A percentile compares a stretch with the other conserved stretches of the same genome.
These are phyloP conservation scores for Xylaria hypoxylon DNA, from an alignment of 2,329 filamentous ascomycete species.

Conservation along the genomic window DNA sequence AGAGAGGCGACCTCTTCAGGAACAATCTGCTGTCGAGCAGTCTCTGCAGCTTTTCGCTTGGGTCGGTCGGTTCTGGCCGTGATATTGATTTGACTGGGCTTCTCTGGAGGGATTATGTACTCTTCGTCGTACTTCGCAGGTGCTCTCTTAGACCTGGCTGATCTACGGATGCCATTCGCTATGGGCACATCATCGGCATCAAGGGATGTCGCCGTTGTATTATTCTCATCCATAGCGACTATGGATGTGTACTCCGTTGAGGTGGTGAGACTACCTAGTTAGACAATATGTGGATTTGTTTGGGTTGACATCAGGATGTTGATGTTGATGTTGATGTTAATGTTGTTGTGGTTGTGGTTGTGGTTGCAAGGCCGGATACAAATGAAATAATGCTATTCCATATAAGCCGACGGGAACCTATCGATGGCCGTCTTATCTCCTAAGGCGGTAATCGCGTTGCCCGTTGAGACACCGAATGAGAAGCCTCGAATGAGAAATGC, in stretches of 20 bases:
- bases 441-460: not conserved
- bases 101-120: slow-evolving; percentile 35
- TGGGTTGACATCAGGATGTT: slow-evolving; percentile 1
- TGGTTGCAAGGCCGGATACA: not conserved
- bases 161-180: slow-evolving; percentile 37
- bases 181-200: slow-evolving; percentile 21
- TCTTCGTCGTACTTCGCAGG: slow-evolving; percentile 43
- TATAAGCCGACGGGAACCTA: not conserved
- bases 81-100: slow-evolving; percentile 33
- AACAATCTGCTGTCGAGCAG: slow-evolving; percentile 48
- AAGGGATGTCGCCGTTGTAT: slow-evolving; percentile 8
- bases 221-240: slow-evolving; percentile 12
- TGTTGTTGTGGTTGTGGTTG: not conserved
- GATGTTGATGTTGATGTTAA: not conserved
- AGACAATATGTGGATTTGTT: not conserved
- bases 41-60: slow-evolving; percentile 59
- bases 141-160: slow-evolving; percentile 41
- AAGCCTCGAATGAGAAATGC: not conserved
- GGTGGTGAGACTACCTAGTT: not conserved
- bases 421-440: not conserved
- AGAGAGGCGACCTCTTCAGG: slow-evolving; percentile 53
- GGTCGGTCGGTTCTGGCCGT: slow-evolving; percentile 49
- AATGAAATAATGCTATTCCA: not conserved
- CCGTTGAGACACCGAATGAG: not conserved
- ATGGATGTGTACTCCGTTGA: not conserved